Evolutionary conservation across 2,329 filamentous ascomycete species (phyloP).

Genomic region (Pestalotiopsis sp.): DNA sequence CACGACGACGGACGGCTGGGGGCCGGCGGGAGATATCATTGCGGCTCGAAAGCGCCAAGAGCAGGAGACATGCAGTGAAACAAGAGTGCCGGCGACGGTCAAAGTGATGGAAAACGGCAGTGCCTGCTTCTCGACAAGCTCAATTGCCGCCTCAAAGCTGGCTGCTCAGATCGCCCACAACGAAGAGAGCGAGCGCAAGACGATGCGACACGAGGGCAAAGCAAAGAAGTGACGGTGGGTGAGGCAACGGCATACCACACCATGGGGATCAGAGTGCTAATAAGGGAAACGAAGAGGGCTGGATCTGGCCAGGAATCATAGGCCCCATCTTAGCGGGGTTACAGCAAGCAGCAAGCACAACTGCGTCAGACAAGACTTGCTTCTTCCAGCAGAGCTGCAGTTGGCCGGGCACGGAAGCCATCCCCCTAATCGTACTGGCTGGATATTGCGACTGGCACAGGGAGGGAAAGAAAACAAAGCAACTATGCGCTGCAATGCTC

Average conservation of each 20-base stretch:
- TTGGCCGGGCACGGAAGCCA: background rate
- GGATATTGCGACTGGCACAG: background rate
- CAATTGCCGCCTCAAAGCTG: background rate
- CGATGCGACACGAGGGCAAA: too few relatives aligned
- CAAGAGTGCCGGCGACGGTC: background rate
- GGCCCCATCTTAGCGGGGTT: background rate
- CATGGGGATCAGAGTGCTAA: background rate
- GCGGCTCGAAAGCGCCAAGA: background rate
- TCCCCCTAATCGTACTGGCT: background rate
- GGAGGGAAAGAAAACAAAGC: background rate
- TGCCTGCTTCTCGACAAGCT: background rate
- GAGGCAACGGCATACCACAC: background rate
- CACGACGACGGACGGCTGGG: slow-evolving; percentile 42
- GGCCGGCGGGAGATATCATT: slow-evolving; percentile 16
- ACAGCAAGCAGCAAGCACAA: background rate
- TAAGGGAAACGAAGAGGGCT: background rate
- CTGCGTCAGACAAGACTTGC: background rate
- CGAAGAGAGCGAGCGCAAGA: background rate
- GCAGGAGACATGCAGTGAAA: background rate
- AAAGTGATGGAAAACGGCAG: background rate
- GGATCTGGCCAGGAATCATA: background rate
- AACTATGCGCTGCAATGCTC: background rate
- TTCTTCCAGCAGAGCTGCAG: background rate
- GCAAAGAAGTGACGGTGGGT: too few relatives aligned
- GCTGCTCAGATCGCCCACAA: background rate